A percentile compares a stretch with the other conserved stretches of the same genome.
phyloP scores from a whole-genome alignment of 1,284 basidiomycete species.

The Cystobasidium sp. region DNA sequence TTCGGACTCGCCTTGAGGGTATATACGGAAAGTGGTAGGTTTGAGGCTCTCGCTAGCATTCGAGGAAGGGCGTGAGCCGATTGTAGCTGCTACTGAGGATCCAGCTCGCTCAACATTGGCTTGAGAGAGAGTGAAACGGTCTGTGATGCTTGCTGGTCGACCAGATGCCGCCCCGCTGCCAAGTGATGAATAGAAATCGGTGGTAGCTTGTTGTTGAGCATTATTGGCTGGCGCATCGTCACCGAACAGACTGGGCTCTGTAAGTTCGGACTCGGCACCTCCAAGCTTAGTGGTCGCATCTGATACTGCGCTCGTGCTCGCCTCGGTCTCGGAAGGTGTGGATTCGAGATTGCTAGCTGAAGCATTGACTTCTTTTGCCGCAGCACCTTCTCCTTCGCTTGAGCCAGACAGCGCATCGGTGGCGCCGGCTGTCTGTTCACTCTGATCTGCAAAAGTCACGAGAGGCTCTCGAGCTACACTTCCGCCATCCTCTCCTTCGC shows the following conservation, averaged over 20 bases:
- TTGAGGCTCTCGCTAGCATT: slow-evolving; percentile 71
- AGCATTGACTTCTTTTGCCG: slow-evolving; percentile 57
- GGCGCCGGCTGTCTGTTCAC: slow-evolving; percentile 60
- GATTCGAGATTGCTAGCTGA: slow-evolving; percentile 56
- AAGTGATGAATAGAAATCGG: slow-evolving; percentile 58
- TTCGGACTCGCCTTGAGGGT: slow-evolving; percentile 84
- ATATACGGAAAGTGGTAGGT: slow-evolving; percentile 83
- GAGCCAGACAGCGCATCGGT: slow-evolving; percentile 49
- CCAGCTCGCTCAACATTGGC: slow-evolving; percentile 64
- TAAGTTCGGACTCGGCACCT: slow-evolving; percentile 59
- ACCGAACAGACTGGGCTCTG: slow-evolving; percentile 78
- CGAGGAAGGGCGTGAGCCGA: slow-evolving; percentile 83
- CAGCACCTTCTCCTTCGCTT: slow-evolving; percentile 60
- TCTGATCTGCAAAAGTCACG: slow-evolving; percentile 75
- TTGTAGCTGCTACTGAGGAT: slow-evolving; percentile 86
- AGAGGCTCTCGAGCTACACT: slow-evolving; percentile 65
- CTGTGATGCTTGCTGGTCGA: slow-evolving; percentile 54
- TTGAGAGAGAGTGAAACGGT: slow-evolving; percentile 35
- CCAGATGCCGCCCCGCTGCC: slow-evolving; percentile 60
- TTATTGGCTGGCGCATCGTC: slow-evolving; percentile 66
- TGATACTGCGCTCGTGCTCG: slow-evolving; percentile 68
- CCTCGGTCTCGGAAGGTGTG: slow-evolving; percentile 68
- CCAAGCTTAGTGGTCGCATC: slow-evolving; percentile 69
- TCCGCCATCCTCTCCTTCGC: slow-evolving; percentile 41
- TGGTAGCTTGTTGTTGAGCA: slow-evolving; percentile 60